phyloP scores from a whole-genome alignment of 495 filamentous ascomycete species.

The Lasiosphaeria miniovina region DNA sequence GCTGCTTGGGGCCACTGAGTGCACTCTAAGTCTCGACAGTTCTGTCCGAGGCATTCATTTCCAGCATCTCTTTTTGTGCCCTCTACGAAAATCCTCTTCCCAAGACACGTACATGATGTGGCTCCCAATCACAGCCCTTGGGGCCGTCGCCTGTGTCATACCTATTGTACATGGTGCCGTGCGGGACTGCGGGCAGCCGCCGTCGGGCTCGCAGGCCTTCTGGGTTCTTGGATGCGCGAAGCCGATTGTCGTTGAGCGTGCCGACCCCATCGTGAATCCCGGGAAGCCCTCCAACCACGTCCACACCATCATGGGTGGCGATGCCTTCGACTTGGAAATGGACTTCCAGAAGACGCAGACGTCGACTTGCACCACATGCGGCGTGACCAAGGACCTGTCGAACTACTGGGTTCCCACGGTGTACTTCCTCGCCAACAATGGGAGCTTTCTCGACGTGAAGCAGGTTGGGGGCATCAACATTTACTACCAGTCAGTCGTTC shows the following conservation, averaged over 20 bases:
- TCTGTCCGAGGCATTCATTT: neutral
- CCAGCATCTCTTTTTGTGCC: neutral
- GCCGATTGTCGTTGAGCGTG: slow-evolving; percentile 44
- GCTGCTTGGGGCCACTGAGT: no score
- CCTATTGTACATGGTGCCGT: neutral
- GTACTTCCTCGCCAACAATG: slow-evolving; percentile 64
- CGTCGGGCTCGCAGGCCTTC: slow-evolving; percentile 13
- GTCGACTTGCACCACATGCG: slow-evolving; percentile 62
- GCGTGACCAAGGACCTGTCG: slow-evolving; percentile 59
- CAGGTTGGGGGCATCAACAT: slow-evolving; percentile 49
- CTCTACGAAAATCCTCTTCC: neutral
- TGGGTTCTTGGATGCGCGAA: slow-evolving; percentile 26
- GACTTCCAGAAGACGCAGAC: slow-evolving; percentile 48
- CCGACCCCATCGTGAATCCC: slow-evolving; percentile 64
- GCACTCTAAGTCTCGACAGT: no score
- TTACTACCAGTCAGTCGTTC: slow-evolving; percentile 14
- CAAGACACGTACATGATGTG: neutral
- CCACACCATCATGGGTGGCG: slow-evolving; percentile 68
- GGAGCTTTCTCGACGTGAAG: slow-evolving; percentile 56
- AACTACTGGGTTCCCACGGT: slow-evolving; percentile 73
- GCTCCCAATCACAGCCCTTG: neutral
- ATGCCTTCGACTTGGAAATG: slow-evolving; percentile 61
- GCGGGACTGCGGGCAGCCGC: slow-evolving; percentile 4
- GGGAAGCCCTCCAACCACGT: slow-evolving; percentile 56
- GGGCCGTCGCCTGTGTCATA: neutral